These are phyloP conservation scores for Spergularia marina DNA, from an alignment of 148 eudicot genomes.

Conservation along the genomic window DNA sequence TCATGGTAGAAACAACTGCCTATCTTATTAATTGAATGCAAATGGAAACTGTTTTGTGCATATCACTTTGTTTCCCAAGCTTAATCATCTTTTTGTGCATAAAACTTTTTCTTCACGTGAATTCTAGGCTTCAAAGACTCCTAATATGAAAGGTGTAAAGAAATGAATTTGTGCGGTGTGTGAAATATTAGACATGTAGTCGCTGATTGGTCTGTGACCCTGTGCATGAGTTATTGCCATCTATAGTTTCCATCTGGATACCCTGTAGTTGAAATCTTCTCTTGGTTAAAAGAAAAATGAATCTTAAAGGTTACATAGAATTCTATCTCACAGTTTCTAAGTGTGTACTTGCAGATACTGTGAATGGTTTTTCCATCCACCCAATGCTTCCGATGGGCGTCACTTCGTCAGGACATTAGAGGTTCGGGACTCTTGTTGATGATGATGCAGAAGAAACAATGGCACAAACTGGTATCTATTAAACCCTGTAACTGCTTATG, in stretches of 20 bases:
- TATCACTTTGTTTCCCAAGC: too few species aligned
- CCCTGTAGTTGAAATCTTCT: not conserved
- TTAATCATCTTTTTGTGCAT: not conserved
- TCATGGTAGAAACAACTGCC: too few species aligned
- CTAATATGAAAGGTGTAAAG: not conserved
- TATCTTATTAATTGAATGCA: too few species aligned
- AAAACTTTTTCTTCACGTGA: not conserved
- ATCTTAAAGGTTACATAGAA: not conserved
- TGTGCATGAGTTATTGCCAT: not conserved
- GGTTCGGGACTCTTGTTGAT: conserved; percentile 63
- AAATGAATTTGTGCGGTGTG: not conserved
- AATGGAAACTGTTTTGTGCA: too few species aligned
- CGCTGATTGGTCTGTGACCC: not conserved
- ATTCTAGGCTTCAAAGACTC: not conserved
- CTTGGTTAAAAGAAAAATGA: not conserved
- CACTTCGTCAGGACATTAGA: conserved; percentile 90
- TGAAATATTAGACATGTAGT: not conserved
- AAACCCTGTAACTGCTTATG: not conserved
- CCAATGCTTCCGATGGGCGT: conserved; percentile 93
- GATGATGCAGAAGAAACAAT: conserved; percentile 42
- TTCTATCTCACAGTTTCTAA: not conserved
- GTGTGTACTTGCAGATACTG: conserved; percentile 49
- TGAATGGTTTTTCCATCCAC: conserved; percentile 82
- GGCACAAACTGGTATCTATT: conserved; percentile 50
- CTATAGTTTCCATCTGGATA: not conserved